These are phyloP conservation scores for Apophysomyces elegans DNA, from an alignment of 371 early-diverging fungal genomes.

Conservation along the genomic window DNA sequence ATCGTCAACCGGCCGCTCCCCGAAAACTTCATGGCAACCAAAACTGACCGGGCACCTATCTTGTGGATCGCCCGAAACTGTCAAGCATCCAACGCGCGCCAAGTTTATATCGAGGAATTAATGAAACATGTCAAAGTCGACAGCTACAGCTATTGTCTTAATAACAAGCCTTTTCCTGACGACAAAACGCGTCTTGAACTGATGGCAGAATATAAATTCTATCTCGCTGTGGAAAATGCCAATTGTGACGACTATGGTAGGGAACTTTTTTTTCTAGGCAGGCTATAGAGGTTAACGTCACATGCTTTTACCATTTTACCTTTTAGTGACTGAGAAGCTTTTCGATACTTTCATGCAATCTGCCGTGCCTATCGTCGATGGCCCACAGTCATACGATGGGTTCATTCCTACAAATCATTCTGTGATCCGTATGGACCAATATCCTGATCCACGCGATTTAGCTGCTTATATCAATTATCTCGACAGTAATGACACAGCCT, in stretches of 20 bases:
- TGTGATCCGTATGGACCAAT: constrained; percentile 44
- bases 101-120: constrained; percentile 39
- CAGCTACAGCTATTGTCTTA: constrained; percentile 40
- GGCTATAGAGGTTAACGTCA: too few relatives aligned
- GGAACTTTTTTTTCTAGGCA: not conserved
- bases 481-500: constrained; percentile 40
- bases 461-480: constrained; percentile 42
- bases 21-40: constrained; percentile 35
- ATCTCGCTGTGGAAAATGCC: constrained; percentile 45
- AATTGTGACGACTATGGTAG: constrained; percentile 51
- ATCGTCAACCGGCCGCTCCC: constrained; percentile 42
- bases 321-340: constrained; percentile 42
- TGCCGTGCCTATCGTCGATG: constrained; percentile 35
- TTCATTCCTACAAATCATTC: constrained; percentile 38
- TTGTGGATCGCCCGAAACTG: constrained; percentile 49
- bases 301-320: not conserved
- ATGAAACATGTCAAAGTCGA: constrained; percentile 43
- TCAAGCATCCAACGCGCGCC: constrained; percentile 37
- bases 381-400: constrained; percentile 36
- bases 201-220: constrained; percentile 45
- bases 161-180: constrained; percentile 37
- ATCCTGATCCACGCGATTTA: constrained; percentile 43
- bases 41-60: constrained; percentile 34
- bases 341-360: constrained; percentile 32
- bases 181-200: constrained; percentile 31